Percentiles rank a stretch among this genome's conserved stretches.
Evolutionary conservation across 1,139 yeast genomes (phyloP).

Genomic region (Hanseniaspora sp.): DNA sequence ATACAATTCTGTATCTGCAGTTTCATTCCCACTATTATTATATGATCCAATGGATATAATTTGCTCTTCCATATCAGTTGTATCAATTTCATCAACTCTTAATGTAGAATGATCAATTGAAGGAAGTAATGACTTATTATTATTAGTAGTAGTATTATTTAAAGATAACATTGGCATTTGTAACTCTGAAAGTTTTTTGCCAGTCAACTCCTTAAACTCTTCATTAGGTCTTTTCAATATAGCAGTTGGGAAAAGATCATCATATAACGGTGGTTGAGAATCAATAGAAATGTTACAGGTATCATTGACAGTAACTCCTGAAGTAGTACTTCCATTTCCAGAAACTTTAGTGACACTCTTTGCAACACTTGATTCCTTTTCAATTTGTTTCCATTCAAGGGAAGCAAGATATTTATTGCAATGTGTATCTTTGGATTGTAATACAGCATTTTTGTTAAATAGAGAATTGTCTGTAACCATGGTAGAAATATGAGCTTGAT

Average conservation of each 20-base stretch:
- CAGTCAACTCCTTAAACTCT: constrained; percentile 5
- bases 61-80: constrained; percentile 15
- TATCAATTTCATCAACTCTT: constrained; percentile 7
- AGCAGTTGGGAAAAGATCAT: constrained; percentile 15
- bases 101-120: constrained; percentile 17
- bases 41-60: constrained; percentile 17
- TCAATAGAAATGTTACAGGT: constrained; percentile 6
- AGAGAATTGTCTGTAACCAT: constrained; percentile 24
- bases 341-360: constrained; percentile 18
- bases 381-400: constrained; percentile 20
- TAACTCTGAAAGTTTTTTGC: neutral
- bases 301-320: constrained; percentile 17
- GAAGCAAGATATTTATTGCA: constrained; percentile 18
- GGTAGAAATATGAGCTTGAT: constrained; percentile 26
- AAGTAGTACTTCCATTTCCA: constrained; percentile 36
- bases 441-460: constrained; percentile 23
- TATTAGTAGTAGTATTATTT: neutral
- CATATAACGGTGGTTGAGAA: constrained; percentile 15
- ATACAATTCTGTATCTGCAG: constrained; percentile 8
- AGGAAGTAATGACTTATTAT: constrained; percentile 2
- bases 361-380: constrained; percentile 25
- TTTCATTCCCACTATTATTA: constrained; percentile 8
- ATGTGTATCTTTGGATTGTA: constrained; percentile 20
- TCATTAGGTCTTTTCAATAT: constrained; percentile 10
- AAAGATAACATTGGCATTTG: neutral